These are phyloP conservation scores for Fusarium mundagurra DNA, from an alignment of 2,329 filamentous ascomycete genomes.

Conservation along the genomic window DNA sequence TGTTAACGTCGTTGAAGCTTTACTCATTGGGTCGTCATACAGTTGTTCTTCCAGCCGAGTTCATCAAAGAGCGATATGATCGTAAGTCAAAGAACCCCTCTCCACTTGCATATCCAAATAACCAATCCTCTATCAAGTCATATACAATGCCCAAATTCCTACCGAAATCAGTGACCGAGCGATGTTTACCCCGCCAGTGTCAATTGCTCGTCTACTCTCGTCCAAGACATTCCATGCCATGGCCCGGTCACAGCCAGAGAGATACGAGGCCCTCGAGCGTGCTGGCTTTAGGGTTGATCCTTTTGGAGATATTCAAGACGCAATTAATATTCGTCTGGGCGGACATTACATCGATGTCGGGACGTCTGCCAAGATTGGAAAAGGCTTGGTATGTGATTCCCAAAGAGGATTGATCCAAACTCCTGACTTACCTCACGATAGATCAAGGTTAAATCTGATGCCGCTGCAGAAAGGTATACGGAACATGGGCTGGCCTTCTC, in stretches of 20 bases:
- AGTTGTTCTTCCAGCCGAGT: not conserved
- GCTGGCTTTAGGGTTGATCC: not conserved
- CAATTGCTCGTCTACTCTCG: not conserved
- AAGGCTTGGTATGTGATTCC: not conserved
- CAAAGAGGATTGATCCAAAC: not conserved
- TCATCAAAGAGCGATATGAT: not conserved
- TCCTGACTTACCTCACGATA: not conserved
- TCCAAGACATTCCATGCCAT: not conserved
- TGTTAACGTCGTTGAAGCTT: not conserved
- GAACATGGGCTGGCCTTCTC: not conserved
- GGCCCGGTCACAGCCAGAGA: not conserved
- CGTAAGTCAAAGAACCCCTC: not conserved
- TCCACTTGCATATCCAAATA: not conserved
- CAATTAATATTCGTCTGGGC: not conserved
- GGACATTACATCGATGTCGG: not conserved
- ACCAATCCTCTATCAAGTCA: not conserved
- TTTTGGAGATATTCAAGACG: not conserved
- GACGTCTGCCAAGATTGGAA: not conserved
- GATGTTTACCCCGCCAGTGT: not conserved
- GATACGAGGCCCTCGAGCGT: not conserved
- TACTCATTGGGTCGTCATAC: not conserved
- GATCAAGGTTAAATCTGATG: not conserved
- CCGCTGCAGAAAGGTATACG: not conserved
- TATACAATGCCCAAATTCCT: not conserved
- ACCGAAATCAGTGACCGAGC: not conserved